phyloP scores from a whole-genome alignment of 768 basidiomycete species.

The Boletus sp. region DNA sequence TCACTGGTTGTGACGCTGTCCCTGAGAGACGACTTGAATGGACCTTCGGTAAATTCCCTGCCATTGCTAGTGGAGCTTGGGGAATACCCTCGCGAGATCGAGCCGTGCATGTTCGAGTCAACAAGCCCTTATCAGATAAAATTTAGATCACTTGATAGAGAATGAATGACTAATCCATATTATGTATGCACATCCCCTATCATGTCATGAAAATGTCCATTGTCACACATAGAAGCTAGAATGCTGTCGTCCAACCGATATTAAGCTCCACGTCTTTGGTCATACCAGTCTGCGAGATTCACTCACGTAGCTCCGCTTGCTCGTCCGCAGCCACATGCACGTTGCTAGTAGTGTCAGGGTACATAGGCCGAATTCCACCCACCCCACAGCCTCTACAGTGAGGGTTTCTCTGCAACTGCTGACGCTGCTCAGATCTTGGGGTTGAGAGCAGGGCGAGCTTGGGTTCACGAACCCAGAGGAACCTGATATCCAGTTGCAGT shows the following conservation, averaged over 20 bases:
- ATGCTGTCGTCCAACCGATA: constrained; percentile 22
- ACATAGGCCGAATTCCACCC: constrained; percentile 71
- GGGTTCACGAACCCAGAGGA: constrained; percentile 25
- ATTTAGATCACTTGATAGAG: neutral
- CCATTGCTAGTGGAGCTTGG: neutral
- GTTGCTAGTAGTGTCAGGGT: constrained; percentile 52
- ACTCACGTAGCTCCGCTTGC: constrained; percentile 38
- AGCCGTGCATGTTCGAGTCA: neutral
- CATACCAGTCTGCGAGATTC: constrained; percentile 43
- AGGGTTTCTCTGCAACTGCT: constrained; percentile 66
- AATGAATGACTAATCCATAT: constrained; percentile 19
- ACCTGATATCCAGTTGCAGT: constrained; percentile 50
- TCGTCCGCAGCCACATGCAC: constrained; percentile 46
- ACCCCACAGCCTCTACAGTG: constrained; percentile 71
- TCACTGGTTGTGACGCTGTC: neutral
- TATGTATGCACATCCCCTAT: neutral
- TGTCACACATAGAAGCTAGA: constrained; percentile 33
- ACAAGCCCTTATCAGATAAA: constrained; percentile 25
- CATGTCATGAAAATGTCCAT: neutral
- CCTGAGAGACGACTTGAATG: neutral
- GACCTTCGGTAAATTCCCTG: neutral
- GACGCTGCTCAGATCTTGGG: constrained; percentile 20
- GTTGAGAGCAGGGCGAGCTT: constrained; percentile 23
- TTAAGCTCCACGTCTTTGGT: constrained; percentile 24
- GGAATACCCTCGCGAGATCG: constrained; percentile 1